phyloP scores from a whole-genome alignment of 1,139 yeast genomes.

The Wickerhamomyces sp. region DNA sequence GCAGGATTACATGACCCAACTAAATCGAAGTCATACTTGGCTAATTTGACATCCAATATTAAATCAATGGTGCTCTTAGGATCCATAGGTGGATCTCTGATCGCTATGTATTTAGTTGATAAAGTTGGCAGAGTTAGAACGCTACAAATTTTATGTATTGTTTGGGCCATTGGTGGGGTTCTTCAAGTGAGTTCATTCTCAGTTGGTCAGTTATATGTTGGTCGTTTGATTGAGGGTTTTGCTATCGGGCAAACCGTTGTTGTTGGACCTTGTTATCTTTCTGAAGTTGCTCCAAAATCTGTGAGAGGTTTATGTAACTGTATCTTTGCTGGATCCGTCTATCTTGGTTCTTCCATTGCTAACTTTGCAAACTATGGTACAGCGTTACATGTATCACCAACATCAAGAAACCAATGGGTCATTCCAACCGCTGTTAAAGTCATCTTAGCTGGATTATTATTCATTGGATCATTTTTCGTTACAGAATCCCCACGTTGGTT shows the following conservation, averaged over 20 bases:
- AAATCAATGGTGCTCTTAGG: slow-evolving; percentile 61
- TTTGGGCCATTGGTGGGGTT: slow-evolving; percentile 29
- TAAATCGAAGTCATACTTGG: slow-evolving; percentile 33
- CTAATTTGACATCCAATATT: slow-evolving; percentile 48
- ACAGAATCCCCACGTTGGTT: slow-evolving; percentile 66
- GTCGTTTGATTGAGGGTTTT: slow-evolving; percentile 49
- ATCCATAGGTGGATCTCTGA: slow-evolving; percentile 48
- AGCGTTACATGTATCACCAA: slow-evolving; percentile 40
- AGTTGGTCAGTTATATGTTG: slow-evolving; percentile 35
- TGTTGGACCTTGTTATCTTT: slow-evolving; percentile 51
- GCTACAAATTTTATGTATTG: slow-evolving; percentile 36
- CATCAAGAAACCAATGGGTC: slow-evolving; percentile 17
- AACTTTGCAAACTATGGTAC: slow-evolving; percentile 43
- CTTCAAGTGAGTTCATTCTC: slow-evolving; percentile 35
- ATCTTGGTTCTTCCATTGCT: slow-evolving; percentile 44
- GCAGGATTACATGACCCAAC: slow-evolving; percentile 44
- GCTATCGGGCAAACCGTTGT: slow-evolving; percentile 56
- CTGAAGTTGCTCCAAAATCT: slow-evolving; percentile 49
- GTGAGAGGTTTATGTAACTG: slow-evolving; percentile 44
- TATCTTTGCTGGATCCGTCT: slow-evolving; percentile 24
- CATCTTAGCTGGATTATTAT: slow-evolving; percentile 45
- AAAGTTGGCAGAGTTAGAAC: slow-evolving; percentile 50
- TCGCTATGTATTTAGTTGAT: slow-evolving; percentile 48
- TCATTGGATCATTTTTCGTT: slow-evolving; percentile 42
- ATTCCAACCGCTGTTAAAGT: slow-evolving; percentile 41